A percentile compares a stretch with the other conserved stretches of the same genome.
These are phyloP conservation scores for Corymbia citriodora DNA, from an alignment of 441 rosid genomes.

Conservation along the genomic window DNA sequence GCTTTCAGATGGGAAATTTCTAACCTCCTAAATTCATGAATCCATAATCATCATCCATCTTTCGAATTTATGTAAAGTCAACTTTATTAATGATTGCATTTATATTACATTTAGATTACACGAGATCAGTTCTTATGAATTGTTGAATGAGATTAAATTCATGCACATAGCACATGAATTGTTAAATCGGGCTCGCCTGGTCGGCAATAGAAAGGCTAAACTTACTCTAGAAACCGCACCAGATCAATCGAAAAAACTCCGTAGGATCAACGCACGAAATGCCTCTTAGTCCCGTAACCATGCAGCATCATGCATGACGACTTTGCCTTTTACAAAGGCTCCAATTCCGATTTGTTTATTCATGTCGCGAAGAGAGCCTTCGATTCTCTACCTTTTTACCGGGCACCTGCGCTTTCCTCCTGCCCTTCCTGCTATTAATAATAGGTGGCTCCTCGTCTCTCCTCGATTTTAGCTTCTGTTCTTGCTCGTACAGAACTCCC, in stretches of 20 bases:
- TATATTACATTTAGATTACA: background rate
- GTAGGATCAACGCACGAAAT: background rate
- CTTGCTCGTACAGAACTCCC: background rate
- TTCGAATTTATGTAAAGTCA: no score
- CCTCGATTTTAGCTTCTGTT: background rate
- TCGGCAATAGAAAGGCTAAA: background rate
- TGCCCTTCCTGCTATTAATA: background rate
- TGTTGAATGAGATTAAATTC: fast-evolving
- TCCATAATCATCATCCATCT: no score
- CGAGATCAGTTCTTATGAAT: background rate
- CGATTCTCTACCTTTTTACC: background rate
- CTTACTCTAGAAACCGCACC: background rate
- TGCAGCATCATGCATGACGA: background rate
- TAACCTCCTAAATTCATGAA: no score
- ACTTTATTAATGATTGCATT: fast-evolving
- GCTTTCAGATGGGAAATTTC: background rate
- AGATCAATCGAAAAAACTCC: background rate
- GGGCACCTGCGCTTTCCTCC: background rate
- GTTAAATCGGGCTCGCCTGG: background rate
- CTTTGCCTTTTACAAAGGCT: background rate
- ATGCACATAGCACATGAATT: background rate
- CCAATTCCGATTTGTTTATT: background rate
- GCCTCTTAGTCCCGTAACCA: background rate
- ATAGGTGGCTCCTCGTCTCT: background rate
- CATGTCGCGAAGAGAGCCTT: background rate